A percentile compares a stretch with the other conserved stretches of the same genome.
phyloP scores from a whole-genome alignment of 2,329 filamentous ascomycete genomes.

The Akanthomyces uredinophilus region DNA sequence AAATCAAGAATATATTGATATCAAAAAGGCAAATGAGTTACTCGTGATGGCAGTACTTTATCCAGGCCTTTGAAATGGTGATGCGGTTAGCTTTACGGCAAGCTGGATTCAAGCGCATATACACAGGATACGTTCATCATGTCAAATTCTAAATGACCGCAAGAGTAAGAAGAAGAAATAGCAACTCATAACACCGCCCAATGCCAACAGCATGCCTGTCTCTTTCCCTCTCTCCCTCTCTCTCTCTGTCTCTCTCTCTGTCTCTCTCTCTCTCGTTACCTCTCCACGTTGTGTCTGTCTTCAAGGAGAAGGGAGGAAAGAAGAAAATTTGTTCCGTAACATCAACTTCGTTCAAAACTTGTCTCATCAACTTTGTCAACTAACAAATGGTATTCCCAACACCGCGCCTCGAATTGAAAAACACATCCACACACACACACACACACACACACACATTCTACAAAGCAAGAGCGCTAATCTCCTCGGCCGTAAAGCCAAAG shows the following conservation, averaged over 20 bases:
- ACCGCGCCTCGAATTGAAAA: conserved; percentile 11
- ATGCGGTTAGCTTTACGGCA: background rate
- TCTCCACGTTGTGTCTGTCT: background rate
- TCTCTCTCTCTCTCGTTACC: no score
- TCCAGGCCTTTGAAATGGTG: background rate
- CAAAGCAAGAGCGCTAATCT: conserved; percentile 47
- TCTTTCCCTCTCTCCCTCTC: background rate
- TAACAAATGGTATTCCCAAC: background rate
- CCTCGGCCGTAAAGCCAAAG: conserved; percentile 65
- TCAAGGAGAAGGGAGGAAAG: background rate
- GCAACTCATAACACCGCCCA: conserved; percentile 9
- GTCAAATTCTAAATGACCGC: background rate
- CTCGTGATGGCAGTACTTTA: background rate
- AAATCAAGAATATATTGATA: background rate
- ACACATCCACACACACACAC: conserved; percentile 17
- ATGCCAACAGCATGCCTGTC: background rate
- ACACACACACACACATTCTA: conserved; percentile 5
- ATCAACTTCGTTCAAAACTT: background rate
- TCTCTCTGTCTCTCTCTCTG: no score
- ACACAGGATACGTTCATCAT: conserved; percentile 1
- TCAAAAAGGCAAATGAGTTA: background rate
- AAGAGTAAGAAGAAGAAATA: background rate
- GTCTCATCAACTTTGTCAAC: background rate
- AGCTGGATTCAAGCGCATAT: background rate
- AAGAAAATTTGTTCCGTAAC: background rate